A percentile compares a stretch with the other conserved stretches of the same genome.
These are phyloP conservation scores for Lithohypha guttulata DNA, from an alignment of 2,329 filamentous ascomycete genomes.

Conservation along the genomic window DNA sequence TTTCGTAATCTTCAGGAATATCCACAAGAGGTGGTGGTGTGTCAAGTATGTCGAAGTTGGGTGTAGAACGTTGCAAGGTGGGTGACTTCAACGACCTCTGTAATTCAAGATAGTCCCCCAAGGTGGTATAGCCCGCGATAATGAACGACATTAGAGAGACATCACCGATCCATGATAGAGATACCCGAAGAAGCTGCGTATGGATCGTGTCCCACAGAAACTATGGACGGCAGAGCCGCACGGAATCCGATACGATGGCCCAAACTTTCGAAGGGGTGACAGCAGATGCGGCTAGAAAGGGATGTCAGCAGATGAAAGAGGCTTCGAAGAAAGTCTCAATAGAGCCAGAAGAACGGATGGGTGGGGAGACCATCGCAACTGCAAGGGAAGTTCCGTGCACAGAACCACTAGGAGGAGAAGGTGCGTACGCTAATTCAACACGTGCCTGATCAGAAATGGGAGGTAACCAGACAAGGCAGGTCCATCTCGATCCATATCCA, in stretches of 20 bases:
- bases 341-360: too few relatives aligned
- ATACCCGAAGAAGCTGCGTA: background rate
- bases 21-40: slow-evolving; percentile 8
- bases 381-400: too few relatives aligned
- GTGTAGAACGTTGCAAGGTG: slow-evolving; percentile 2
- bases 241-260: background rate
- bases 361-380: too few relatives aligned
- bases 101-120: slow-evolving; percentile 7
- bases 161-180: slow-evolving; percentile 6
- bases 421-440: too few relatives aligned
- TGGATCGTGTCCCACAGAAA: background rate
- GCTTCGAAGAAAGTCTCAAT: too few relatives aligned
- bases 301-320: slow-evolving; percentile 1
- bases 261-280: background rate
- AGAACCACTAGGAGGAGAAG: too few relatives aligned
- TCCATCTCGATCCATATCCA: too few relatives aligned
- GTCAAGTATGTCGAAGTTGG: slow-evolving; percentile 1
- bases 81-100: slow-evolving; percentile 6
- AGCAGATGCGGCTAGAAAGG: background rate
- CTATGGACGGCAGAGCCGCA: slow-evolving; percentile 4
- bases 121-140: slow-evolving; percentile 7
- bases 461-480: too few relatives aligned
- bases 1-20: slow-evolving; percentile 3
- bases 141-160: slow-evolving; percentile 5
- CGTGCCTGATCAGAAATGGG: too few relatives aligned